phyloP scores from a whole-genome alignment of 2,329 filamentous ascomycete species.

The Claviceps monticola region DNA sequence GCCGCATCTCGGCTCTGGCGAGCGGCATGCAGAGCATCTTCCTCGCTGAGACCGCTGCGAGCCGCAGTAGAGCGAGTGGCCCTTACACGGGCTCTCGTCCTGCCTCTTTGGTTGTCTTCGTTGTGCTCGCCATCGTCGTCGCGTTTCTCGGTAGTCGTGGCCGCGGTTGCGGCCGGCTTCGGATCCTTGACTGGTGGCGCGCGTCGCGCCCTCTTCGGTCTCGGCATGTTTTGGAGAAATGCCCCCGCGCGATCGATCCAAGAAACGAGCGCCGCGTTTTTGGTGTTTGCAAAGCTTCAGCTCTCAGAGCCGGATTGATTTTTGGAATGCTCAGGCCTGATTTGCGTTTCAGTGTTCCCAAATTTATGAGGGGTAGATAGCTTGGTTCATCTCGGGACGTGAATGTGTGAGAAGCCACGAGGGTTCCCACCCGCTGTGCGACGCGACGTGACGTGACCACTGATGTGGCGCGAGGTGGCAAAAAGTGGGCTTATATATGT shows the following conservation, averaged over 20 bases:
- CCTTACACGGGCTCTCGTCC: slow-evolving; percentile 11
- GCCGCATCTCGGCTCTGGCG: slow-evolving; percentile 22
- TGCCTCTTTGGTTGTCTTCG: slow-evolving; percentile 15
- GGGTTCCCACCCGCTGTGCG: neutral
- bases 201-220: slow-evolving; percentile 8
- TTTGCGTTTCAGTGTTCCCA: too few species aligned
- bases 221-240: slow-evolving; percentile 5
- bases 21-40: slow-evolving; percentile 14
- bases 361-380: neutral
- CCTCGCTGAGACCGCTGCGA: slow-evolving; percentile 11
- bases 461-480: slow-evolving; percentile 10
- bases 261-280: neutral
- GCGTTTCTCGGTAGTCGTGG: neutral
- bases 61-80: slow-evolving; percentile 6
- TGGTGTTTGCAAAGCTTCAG: neutral
- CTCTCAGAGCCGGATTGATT: too few species aligned
- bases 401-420: neutral
- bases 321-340: too few species aligned
- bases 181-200: slow-evolving; percentile 1
- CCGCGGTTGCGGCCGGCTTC: neutral
- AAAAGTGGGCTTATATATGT: neutral
- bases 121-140: slow-evolving; percentile 5
- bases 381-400: neutral
- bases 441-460: slow-evolving; percentile 12
- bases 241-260: neutral